These are phyloP conservation scores for Ziziphus jujuba DNA, from an alignment of 306 rosid genomes.

Conservation along the genomic window DNA sequence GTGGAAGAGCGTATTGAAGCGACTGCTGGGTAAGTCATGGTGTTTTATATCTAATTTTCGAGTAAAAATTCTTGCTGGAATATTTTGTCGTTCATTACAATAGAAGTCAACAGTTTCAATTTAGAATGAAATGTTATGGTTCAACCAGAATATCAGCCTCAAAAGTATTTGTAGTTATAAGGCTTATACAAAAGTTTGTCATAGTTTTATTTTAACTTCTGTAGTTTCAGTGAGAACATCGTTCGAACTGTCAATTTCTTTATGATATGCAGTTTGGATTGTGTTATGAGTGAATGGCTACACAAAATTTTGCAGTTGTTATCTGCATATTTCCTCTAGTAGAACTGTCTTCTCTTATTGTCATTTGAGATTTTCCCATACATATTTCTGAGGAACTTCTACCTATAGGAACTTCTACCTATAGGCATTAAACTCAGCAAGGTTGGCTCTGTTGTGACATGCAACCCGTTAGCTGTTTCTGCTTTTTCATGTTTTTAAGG, in stretches of 20 bases:
- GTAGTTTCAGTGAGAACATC: too few species aligned
- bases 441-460: too few species aligned
- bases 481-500: too few species aligned
- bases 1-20: slow-evolving; percentile 67
- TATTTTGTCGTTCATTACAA: background rate
- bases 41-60: background rate
- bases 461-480: too few species aligned
- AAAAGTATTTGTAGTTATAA: background rate
- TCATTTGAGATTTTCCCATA: too few species aligned
- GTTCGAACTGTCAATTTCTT: too few species aligned
- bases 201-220: too few species aligned
- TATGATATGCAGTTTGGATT: background rate
- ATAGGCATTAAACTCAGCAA: too few species aligned
- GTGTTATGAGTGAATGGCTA: background rate
- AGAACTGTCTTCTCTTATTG: too few species aligned
- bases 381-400: too few species aligned
- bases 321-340: background rate
- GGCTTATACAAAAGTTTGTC: too few species aligned
- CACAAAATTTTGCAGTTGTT: background rate
- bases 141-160: background rate
- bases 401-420: too few species aligned
- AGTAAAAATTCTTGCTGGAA: background rate
- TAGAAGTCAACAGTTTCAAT: background rate
- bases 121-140: background rate
- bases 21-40: slow-evolving; percentile 78